Evolutionary conservation across 2,329 filamentous ascomycete species (phyloP), one percentile per base, ranked within the genome.

Genomic region (Stachybotrys elegans): DNA sequence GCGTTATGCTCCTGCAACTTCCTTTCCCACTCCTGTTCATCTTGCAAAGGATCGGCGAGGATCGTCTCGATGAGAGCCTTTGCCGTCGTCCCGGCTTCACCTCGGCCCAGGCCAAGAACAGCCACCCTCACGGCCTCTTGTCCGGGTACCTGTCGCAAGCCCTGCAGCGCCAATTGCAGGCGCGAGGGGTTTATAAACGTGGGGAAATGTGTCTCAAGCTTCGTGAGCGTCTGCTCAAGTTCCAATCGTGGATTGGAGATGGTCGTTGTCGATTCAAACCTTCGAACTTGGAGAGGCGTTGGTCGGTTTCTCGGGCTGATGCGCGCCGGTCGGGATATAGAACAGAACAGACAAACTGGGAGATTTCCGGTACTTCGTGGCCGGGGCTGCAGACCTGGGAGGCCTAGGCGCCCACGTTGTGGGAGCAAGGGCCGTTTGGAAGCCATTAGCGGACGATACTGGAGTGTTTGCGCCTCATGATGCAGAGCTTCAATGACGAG

Each of bases 121-220:
- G 79, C 80, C 45, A 84, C 68, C 16, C 80, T 70, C 23, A 83
- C 70, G 3, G 75, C 70, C 58, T 84, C 81, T 27, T 71, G 58
- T 4, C 81, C 81, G 0, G 76, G 64, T 2, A 61, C 57, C 56
- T 84, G 77, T 25, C 75, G 72, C 47, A 84, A 60, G 19, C 85
- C 82, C 50, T 80, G 75, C 19, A 88, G 66, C 12, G 86, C 86
- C 53, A 92, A 75, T 61, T 88, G 83, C 37, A 91, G 60, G 44
- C 84, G 74, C 22, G 84, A 80, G n/a, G 84, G 72, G 56, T 85
- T 85, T 43, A 86, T 73, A 53, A 82, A 75, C 46, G 72, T 76
- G 20, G 78, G 73, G 2, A 81, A 79, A 40, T 78, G 68, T 42
- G 75, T 76, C 54, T 85, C 75, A 3, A 92, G 70, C 19, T 78